Base-by-base conservation (phyloP, 768 basidiomycete species). In the Lactifluus hygrophoroides region DNA sequence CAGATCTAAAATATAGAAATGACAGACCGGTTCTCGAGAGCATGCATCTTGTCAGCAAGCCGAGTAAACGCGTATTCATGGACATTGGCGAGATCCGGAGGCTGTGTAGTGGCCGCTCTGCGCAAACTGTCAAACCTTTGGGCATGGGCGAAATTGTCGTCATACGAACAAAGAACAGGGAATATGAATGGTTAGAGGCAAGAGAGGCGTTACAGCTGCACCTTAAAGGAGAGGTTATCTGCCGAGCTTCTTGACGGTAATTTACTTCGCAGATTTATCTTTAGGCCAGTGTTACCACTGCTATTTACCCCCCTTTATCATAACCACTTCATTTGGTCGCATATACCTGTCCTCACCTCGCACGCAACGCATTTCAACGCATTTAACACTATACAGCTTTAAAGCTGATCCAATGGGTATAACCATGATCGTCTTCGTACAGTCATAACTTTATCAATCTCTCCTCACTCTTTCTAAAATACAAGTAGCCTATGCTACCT, bases 71-170 rank as follows among this genome's bases (percentile, higher is more conserved):
- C 51, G 79, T 96, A 35, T 81, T 84, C 66, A 86, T 96, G 81
- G 78, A 82, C 46, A 58, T 78, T 35, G 72, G 77, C 3, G 94
- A 96, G 66, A 80, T 99, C 48, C 73, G 83, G 42, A 71, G 85
- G 21, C 76, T 98, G 38, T 89, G 93, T 66, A 83, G 85, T 1
- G 96, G 96, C 6, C 73, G 89, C 55, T 76, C 92, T 57, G 90
- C 86, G 8, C 83, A 89, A 69, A 84, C 82, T 10, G 79, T 96
- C 13, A 83, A 83, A 59, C 92, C 94, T 0, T 75, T 98, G 54
- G 86, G 87, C 0, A 82, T 98, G 78, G 94, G 96, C 17, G 96
- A 99, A 75, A 82, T 98, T 63, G 88, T 90, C 21, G 81, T 98
- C 10, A 83, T 99, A 17, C 79, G 75, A 71, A 92, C 88, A 50